Conservation (phyloP, 345 rosid species). For the Mallotus nudiflorus region DNA sequence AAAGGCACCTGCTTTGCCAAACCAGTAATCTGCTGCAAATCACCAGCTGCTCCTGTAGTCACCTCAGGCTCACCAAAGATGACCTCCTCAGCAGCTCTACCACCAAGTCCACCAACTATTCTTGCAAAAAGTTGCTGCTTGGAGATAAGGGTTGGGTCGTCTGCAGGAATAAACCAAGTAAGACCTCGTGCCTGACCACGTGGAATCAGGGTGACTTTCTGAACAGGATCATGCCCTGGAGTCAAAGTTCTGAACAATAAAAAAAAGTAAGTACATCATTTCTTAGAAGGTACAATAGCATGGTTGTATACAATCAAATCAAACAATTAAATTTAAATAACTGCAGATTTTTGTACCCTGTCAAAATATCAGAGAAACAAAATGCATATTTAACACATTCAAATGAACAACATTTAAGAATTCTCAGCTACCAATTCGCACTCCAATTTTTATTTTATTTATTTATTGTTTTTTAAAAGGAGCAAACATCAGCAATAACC, state of each 20-base stretch:
- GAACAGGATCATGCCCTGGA: slow-evolving; percentile 96
- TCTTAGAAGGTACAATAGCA: not conserved
- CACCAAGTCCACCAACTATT: slow-evolving; percentile 97
- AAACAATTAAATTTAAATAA: not conserved
- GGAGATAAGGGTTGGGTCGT: slow-evolving; percentile 91
- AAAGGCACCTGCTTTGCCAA: slow-evolving; percentile 79
- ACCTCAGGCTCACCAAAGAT: slow-evolving; percentile 96
- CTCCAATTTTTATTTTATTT: no score
- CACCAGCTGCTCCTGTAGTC: slow-evolving; percentile 97
- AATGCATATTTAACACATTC: not conserved
- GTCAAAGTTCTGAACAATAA: slow-evolving; percentile 69
- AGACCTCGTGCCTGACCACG: slow-evolving; percentile 98
- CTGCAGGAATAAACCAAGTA: slow-evolving; percentile 96
- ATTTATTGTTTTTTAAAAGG: no score
- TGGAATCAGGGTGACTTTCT: slow-evolving; percentile 87
- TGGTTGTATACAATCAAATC: not conserved
- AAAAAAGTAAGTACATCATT: slow-evolving; percentile 2
- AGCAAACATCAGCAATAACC: no score
- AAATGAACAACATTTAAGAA: not conserved
- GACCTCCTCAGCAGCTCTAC: slow-evolving; percentile 95
- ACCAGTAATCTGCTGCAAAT: slow-evolving; percentile 94
- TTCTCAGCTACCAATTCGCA: not conserved
- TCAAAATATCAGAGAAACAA: not conserved
- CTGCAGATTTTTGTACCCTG: not conserved
- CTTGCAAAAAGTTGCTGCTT: slow-evolving; percentile 98